Conservation (phyloP, 768 basidiomycete species). For the Tephrocybe sp. region DNA sequence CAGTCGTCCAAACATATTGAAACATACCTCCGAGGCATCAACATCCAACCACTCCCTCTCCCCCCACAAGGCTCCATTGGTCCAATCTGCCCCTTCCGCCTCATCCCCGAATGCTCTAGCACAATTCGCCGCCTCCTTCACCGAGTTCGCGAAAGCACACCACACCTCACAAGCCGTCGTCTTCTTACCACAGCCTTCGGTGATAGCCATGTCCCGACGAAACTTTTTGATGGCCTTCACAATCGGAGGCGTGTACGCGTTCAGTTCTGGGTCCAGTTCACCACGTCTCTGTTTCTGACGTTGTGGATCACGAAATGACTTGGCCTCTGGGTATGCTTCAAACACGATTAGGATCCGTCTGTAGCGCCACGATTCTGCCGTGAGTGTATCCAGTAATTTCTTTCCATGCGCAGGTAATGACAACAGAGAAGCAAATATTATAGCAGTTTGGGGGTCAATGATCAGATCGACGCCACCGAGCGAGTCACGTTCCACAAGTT, state of each 20-base stretch:
- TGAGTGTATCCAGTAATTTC: slow-evolving; percentile 41
- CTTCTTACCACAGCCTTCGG: slow-evolving; percentile 59
- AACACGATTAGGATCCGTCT: slow-evolving; percentile 56
- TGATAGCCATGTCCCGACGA: slow-evolving; percentile 58
- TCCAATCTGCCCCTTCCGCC: slow-evolving; percentile 45
- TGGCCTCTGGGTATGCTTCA: slow-evolving; percentile 60
- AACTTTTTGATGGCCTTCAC: slow-evolving; percentile 72
- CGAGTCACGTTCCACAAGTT: slow-evolving; percentile 63
- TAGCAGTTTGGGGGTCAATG: slow-evolving; percentile 55
- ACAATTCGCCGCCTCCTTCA: slow-evolving; percentile 56
- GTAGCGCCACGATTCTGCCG: slow-evolving; percentile 65
- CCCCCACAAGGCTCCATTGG: slow-evolving; percentile 53
- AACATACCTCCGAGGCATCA: slow-evolving; percentile 51
- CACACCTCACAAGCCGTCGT: slow-evolving; percentile 39
- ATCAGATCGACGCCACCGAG: slow-evolving; percentile 67
- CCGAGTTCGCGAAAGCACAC: slow-evolving; percentile 63
- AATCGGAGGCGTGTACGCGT: slow-evolving; percentile 65
- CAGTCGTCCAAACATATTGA: neutral
- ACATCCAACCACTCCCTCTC: slow-evolving; percentile 61
- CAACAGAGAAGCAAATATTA: slow-evolving; percentile 39
- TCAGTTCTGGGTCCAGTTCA: slow-evolving; percentile 23
- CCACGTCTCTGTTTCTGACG: neutral
- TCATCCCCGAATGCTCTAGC: slow-evolving; percentile 59
- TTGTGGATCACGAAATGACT: slow-evolving; percentile 24
- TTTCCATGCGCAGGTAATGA: slow-evolving; percentile 42